A percentile compares a stretch with the other conserved stretches of the same genome.
phyloP scores from a whole-genome alignment of 441 rosid species.

The Aleurites moluccanus region DNA sequence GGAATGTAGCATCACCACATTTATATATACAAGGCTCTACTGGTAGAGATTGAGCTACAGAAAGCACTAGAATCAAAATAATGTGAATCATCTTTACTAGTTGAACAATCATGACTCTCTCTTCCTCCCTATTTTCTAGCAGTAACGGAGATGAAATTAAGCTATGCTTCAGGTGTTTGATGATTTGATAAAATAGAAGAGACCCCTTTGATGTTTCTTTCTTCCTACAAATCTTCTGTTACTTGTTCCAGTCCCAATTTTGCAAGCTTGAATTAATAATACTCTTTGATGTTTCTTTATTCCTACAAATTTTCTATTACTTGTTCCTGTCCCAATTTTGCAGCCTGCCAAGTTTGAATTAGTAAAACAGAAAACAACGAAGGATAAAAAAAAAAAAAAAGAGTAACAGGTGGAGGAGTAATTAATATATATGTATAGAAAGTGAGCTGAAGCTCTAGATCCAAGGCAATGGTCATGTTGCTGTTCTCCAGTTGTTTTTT shows the following conservation, averaged over 20 bases:
- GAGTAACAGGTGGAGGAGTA: no score
- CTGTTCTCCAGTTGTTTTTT: no score
- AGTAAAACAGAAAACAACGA: no score
- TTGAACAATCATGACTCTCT: neutral
- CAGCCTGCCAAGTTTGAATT: neutral
- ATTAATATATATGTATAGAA: no score
- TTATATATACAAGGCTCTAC: neutral
- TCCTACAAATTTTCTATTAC: neutral
- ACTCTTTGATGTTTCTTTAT: neutral
- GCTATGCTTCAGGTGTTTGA: no score
- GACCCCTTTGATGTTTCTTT: neutral
- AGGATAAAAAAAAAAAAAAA: no score
- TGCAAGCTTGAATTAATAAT: neutral
- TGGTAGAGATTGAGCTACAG: neutral
- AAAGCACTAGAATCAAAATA: neutral
- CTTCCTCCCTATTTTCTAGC: neutral
- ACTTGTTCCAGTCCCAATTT: neutral
- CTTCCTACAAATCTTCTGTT: neutral
- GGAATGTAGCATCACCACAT: neutral
- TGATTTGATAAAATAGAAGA: no score
- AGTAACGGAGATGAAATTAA: neutral
- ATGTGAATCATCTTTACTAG: neutral
- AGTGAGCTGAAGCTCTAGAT: no score
- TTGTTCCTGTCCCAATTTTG: neutral
- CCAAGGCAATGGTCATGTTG: no score